Base-by-base conservation (phyloP, 1,284 basidiomycete genomes). In the Meripilus lineatus region DNA sequence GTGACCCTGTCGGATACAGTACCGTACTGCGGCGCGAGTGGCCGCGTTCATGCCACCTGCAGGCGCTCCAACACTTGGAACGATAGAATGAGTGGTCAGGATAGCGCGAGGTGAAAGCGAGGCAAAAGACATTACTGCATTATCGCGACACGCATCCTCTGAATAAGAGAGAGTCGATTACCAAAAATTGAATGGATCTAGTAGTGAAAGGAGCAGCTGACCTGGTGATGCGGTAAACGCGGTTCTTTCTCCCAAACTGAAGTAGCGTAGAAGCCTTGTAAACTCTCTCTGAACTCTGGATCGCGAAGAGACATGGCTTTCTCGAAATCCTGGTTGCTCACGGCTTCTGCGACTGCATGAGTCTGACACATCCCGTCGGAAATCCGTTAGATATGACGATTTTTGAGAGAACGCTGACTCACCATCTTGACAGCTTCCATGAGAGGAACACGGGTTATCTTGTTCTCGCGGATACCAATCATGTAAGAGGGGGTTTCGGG, bases 11-110 rank as follows among this genome's bases (percentile, higher is more conserved):
- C 84, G 82, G 50, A 95, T 71, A 62, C 93, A 98, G 71, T 92
- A 97, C 14, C 95, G 87, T 5, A 91, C 93, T 1, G 92, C 93
- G 25, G 94, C 86, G 36, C 95, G 85, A 0, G 93, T 97, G 0
- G 95, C 95, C 1, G 94, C 94, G 62, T 99, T 98, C 92, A 99
- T 98, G 10, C 96, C 95, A 45, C 95, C 94, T 3, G 95, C 94
- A 3, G 96, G 95, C 1, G 96, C 96, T 49, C 95, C 95, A 58
- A 95, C 84, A 58, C 90, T 94, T 41, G 39, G 44, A 36, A 40
- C 15, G 20, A 48, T 25, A 30, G 28, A 30, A 30, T 39, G 30
- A 26, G 11, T 26, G 6, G 26, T 32, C 33, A 3, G 32, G 1
- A 30, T 35, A 44, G 17, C 28, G 8, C n/a, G 11, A 24, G 44